Conservation (phyloP, 2,329 filamentous ascomycete genomes). For the Chlorencoelia australis region DNA sequence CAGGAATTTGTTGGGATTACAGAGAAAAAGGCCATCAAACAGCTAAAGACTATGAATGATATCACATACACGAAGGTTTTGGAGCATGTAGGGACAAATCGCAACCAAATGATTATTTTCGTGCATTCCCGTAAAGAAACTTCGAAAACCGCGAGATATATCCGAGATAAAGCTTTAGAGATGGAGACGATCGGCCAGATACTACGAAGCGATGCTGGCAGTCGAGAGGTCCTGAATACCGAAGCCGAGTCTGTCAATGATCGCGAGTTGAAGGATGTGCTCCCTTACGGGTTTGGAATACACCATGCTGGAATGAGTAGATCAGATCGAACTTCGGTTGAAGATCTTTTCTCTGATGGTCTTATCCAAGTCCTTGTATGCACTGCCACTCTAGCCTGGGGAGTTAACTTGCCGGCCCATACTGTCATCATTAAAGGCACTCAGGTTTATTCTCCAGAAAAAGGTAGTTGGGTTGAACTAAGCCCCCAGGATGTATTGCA, state of each 20-base stretch:
- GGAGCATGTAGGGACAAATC: conserved; percentile 85
- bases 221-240: conserved; percentile 76
- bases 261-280: conserved; percentile 79
- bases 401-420: conserved; percentile 94
- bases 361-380: conserved; percentile 92
- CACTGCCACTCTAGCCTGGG: conserved; percentile 97
- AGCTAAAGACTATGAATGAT: conserved; percentile 98
- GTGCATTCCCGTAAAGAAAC: conserved; percentile 98
- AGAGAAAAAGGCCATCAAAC: conserved; percentile 97
- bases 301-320: conserved; percentile 97
- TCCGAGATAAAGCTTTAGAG: conserved; percentile 94
- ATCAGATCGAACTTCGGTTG: conserved; percentile 88
- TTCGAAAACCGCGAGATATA: conserved; percentile 91
- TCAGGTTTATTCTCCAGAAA: conserved; percentile 95
- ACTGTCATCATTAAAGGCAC: conserved; percentile 99
- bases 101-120: conserved; percentile 98
- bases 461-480: conserved; percentile 95
- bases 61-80: conserved; percentile 96
- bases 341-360: conserved; percentile 86
- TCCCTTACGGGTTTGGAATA: conserved; percentile 96
- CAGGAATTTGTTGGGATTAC: conserved; percentile 98
- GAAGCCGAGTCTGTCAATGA: conserved; percentile 78
- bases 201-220: conserved; percentile 83
- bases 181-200: conserved; percentile 96
- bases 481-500: conserved; percentile 96